Evolutionary conservation across 2,329 filamentous ascomycete genomes (phyloP), one percentile per base, ranked within the genome.

Genomic region (Penicillium sp.): DNA sequence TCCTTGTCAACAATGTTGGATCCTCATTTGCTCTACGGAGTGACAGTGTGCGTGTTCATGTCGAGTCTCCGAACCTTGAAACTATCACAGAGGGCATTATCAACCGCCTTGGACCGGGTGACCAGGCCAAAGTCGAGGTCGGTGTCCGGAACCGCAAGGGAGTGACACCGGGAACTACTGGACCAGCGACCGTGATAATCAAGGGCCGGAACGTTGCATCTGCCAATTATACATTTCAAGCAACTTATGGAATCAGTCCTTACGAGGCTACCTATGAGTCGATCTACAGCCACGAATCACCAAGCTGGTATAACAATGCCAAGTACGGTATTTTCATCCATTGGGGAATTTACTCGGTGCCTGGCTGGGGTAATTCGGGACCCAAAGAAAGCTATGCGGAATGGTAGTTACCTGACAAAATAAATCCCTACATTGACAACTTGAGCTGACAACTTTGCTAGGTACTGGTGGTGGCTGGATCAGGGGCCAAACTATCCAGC

Each of bases 271-370:
- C 63, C 3, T 71, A 65, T 43, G 67, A 69, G n/a, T 70, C 67
- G 3, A 61, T 72, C 15, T 72, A 72, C 44, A 58, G 63, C 52
- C 72, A 75, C 44, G 73, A 75, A 58, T 72, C 72, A 12, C 78
- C 79, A 0, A 67, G 72, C 4, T 82, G 80, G 80, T 83, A 75
- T 54, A 71, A 78, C 46, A 70, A 75, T 37, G 76, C 71, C 20
- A 83, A 83, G 49, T 83, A 72, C 52, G 80, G 81, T 0, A 82
- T 83, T 32, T 82, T 83, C 57, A 78, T 82, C 35, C 80, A 82
- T 52, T 82, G 80, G 78, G 80, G 80, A 0, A 67, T 75, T 0
- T 83, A 81, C 54, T 65, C 77, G 0, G 79, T 82, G 0, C 76
- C 80, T 0, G 79, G 75, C 3, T 83, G 79, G 78, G 80, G 80